Evolutionary conservation across 2,329 filamentous ascomycete species (phyloP).

Genomic region (Neonectria coccinea): DNA sequence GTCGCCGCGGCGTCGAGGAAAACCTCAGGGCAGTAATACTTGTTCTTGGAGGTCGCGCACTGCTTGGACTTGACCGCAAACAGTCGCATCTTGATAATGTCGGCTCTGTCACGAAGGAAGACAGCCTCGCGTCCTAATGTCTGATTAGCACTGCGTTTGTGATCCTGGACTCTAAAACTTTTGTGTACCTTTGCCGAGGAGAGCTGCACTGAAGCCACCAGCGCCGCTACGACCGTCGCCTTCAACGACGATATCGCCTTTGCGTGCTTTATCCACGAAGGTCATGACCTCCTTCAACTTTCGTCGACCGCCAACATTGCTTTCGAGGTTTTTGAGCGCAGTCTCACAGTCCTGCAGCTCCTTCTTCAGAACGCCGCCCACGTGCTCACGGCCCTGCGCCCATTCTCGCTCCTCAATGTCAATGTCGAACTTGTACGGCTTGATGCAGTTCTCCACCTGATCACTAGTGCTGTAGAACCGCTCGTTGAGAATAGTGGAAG

Average conservation of each 20-base stretch:
- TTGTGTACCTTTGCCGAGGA: conserved; percentile 81
- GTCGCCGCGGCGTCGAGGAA: conserved; percentile 98
- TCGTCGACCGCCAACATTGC: conserved; percentile 80
- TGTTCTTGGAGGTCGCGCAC: conserved; percentile 85
- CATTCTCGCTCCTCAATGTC: conserved; percentile 94
- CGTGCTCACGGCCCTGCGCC: conserved; percentile 85
- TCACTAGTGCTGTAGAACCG: conserved; percentile 97
- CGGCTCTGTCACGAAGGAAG: conserved; percentile 91
- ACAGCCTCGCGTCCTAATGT: conserved; percentile 84
- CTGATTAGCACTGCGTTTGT: conserved; percentile 43
- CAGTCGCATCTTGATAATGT: conserved; percentile 91
- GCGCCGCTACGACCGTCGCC: conserved; percentile 86
- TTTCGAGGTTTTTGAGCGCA: conserved; percentile 81
- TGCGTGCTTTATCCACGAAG: conserved; percentile 91
- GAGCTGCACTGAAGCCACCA: conserved; percentile 89
- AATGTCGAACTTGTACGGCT: conserved; percentile 98
- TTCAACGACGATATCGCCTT: conserved; percentile 86
- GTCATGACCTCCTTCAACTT: conserved; percentile 90
- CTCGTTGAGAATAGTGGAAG: conserved; percentile 90
- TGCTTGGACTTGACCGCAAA: conserved; percentile 90
- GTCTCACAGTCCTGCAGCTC: conserved; percentile 87
- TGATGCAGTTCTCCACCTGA: conserved; percentile 98
- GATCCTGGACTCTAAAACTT: not conserved
- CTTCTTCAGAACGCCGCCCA: conserved; percentile 82
- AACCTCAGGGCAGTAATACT: conserved; percentile 96